Percentiles rank a stretch among this genome's conserved stretches.
phyloP scores from a whole-genome alignment of 2,329 filamentous ascomycete genomes.

The Arthrobotrys conoides region DNA sequence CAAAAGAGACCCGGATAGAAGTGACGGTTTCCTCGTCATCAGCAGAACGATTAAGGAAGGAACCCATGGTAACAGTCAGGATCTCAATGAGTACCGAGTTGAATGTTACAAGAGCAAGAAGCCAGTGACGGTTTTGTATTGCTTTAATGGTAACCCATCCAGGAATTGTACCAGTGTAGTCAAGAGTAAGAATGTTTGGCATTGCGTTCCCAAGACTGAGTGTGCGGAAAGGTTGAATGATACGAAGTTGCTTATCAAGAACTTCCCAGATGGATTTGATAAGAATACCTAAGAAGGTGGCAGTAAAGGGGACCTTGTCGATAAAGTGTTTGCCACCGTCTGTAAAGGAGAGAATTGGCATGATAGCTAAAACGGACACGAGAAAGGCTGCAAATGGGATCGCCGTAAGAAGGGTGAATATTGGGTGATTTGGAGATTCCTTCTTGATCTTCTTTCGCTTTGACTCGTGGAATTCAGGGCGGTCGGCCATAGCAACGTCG shows the following conservation, averaged over 20 bases:
- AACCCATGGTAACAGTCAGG: conserved; percentile 78
- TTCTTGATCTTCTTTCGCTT: conserved; percentile 56
- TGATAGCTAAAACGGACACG: conserved; percentile 72
- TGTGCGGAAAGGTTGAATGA: conserved; percentile 82
- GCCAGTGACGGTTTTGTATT: conserved; percentile 75
- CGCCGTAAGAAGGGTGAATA: conserved; percentile 76
- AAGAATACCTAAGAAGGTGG: conserved; percentile 76
- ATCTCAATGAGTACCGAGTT: conserved; percentile 81
- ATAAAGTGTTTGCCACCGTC: conserved; percentile 71
- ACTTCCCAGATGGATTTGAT: conserved; percentile 79
- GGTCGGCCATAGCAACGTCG: conserved; percentile 65
- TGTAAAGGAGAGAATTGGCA: conserved; percentile 76
- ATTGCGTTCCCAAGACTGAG: conserved; percentile 77
- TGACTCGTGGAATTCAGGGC: conserved; percentile 66
- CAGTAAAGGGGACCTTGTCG: conserved; percentile 75
- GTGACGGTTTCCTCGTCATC: conserved; percentile 71
- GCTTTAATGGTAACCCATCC: conserved; percentile 76
- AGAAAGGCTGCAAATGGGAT: conserved; percentile 75
- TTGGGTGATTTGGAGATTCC: conserved; percentile 70
- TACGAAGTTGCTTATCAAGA: conserved; percentile 78
- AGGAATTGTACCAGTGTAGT: conserved; percentile 81
- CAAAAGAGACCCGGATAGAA: conserved; percentile 78
- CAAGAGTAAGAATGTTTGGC: conserved; percentile 76
- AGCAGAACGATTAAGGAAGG: conserved; percentile 73
- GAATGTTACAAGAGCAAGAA: conserved; percentile 78